Base-by-base conservation (phyloP, 2,329 filamentous ascomycete species). In the Microsporum canis region DNA sequence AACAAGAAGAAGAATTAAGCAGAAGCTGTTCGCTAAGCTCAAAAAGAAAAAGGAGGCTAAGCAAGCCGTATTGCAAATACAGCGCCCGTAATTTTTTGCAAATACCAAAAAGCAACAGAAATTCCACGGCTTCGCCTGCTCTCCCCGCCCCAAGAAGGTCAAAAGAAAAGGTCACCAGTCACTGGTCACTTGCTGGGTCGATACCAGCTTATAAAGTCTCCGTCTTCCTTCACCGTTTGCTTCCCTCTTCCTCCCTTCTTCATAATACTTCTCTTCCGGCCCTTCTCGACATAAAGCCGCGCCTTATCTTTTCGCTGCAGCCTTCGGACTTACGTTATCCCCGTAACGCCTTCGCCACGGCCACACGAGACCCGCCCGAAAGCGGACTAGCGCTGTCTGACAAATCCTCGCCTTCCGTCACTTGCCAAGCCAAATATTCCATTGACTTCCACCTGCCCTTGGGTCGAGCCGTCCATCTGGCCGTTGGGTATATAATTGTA, bases 191-290 rank as follows among this genome's bases (percentile, higher is more conserved):
- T 17, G 31, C 31, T 56, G 31, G 39, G 53, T 33, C 49, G 49
- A 53, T 31, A 53, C 29, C 23, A 29, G 49, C 55, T 43, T 57
- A 43, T 39, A 57, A 43, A 57, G 55, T 17, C 51, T n/a, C 34
- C 39, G 39, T 43, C 17, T n/a, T n/a, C 39, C 39, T 14, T 43
- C 39, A 34, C 34, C 39, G 10, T n/a, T 34, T 34, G 27, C n/a
- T 34, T 27, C 17, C 34, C 41, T 57, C 47, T 53, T 29, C 43
- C 31, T 59, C 41, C 36, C 38, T 45, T 49, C 34, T 61, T 43
- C 45, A 56, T 43, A 36, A 31, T 51, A 36, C 58, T 36, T 53
- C 41, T 58, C 58, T 56, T 64, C 55, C 61, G 33, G 61, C 60
- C 62, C 47, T 34, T 43, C 29, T 23, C 17, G 17, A 23, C 17